Conservation (phyloP, 1,284 basidiomycete genomes). For the Rhodotorula sp. region DNA sequence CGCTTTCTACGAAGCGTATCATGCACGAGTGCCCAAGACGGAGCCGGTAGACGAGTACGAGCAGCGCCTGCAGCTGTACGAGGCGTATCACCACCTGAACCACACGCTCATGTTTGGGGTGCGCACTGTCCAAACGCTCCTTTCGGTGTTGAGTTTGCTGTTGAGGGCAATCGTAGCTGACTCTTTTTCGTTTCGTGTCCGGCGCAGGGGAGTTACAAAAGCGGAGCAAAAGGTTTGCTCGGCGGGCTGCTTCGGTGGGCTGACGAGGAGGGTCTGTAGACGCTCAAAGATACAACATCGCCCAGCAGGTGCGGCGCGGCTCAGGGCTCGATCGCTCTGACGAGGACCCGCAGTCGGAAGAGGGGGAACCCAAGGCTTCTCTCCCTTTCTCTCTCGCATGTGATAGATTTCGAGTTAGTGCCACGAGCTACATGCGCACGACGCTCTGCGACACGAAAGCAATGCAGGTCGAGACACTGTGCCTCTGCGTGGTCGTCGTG, state of each 20-base stretch:
- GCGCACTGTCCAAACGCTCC: not conserved
- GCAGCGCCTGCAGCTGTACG: constrained; percentile 28
- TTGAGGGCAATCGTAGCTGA: not conserved
- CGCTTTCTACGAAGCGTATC: constrained; percentile 22
- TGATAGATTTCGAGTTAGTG: no score
- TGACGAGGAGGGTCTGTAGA: constrained; percentile 10
- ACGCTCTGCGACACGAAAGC: no score
- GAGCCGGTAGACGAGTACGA: constrained; percentile 27
- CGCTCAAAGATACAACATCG: not conserved
- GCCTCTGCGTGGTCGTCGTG: no score
- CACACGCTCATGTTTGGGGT: constrained; percentile 30
- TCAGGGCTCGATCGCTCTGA: no score
- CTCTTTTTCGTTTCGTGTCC: not conserved
- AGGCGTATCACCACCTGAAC: constrained; percentile 32
- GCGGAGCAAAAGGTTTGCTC: constrained; percentile 4
- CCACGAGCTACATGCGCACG: no score
- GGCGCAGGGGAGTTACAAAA: constrained; percentile 3
- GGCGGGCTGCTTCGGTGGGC: constrained; percentile 3
- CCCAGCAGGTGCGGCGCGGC: no score
- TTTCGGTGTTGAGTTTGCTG: not conserved
- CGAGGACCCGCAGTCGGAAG: no score
- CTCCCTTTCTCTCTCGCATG: no score
- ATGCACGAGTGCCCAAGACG: constrained; percentile 16
- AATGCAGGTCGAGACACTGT: no score
- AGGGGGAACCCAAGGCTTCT: no score